A percentile compares a stretch with the other conserved stretches of the same genome.
These are phyloP conservation scores for Penicillium sp. DNA, from an alignment of 2,329 filamentous ascomycete genomes.

Conservation along the genomic window DNA sequence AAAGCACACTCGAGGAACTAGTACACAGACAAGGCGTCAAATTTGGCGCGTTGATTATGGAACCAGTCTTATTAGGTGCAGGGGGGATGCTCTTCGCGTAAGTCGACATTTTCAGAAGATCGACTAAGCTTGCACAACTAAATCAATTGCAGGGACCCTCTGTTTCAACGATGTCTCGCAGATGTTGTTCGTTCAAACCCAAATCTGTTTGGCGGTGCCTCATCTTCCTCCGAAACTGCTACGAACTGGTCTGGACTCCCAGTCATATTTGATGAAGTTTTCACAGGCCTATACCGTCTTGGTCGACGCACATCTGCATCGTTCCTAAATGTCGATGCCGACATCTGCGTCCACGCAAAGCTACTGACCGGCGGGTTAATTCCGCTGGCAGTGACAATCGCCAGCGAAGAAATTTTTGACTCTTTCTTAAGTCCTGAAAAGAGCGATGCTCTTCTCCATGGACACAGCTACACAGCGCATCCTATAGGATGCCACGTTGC, in stretches of 20 bases:
- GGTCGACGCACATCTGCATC: constrained; percentile 67
- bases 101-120: constrained; percentile 27
- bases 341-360: constrained; percentile 79
- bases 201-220: constrained; percentile 48
- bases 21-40: constrained; percentile 55
- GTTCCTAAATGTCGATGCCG: constrained; percentile 64
- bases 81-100: constrained; percentile 79
- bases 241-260: constrained; percentile 67
- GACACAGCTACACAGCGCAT: constrained; percentile 84
- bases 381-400: constrained; percentile 71
- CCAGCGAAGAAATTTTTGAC: constrained; percentile 68
- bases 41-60: constrained; percentile 75
- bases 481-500: constrained; percentile 77
- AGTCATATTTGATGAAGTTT: constrained; percentile 80
- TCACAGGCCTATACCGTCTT: constrained; percentile 79
- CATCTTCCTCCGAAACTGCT: constrained; percentile 15
- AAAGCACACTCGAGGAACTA: constrained; percentile 50
- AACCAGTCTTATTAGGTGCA: constrained; percentile 75
- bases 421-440: constrained; percentile 70
- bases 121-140: neutral
- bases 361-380: constrained; percentile 76
- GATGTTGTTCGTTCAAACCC: constrained; percentile 60
- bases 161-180: constrained; percentile 72
- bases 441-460: constrained; percentile 73
- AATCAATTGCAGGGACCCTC: constrained; percentile 58